These are phyloP conservation scores for Cercospora berteroae DNA, from an alignment of 2,329 filamentous ascomycete genomes.

Conservation along the genomic window DNA sequence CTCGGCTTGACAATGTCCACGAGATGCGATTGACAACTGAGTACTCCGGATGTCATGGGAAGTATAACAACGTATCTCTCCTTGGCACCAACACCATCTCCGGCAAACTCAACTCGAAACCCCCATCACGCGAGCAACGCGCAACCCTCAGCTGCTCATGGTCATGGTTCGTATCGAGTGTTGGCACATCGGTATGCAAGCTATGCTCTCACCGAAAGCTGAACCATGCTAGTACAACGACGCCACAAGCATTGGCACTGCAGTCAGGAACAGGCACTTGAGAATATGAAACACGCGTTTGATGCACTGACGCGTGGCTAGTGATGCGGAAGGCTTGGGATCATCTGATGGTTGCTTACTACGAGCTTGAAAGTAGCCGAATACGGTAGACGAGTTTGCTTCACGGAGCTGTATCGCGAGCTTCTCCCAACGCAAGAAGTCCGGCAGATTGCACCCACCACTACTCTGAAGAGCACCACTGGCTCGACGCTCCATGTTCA, in stretches of 20 bases:
- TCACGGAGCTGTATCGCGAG: neutral
- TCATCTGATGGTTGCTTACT: neutral
- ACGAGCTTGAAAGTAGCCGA: neutral
- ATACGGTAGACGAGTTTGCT: neutral
- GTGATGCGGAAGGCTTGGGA: neutral
- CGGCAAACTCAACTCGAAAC: neutral
- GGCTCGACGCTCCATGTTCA: neutral
- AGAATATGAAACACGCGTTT: conserved; percentile 2
- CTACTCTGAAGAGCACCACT: neutral
- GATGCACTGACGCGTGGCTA: conserved; percentile 10
- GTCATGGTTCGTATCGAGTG: neutral
- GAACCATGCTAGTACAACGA: neutral
- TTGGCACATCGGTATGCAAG: neutral
- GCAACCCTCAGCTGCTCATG: conserved; percentile 1
- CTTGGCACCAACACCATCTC: neutral
- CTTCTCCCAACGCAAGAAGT: neutral
- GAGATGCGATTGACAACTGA: neutral
- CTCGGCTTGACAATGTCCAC: neutral
- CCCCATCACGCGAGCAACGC: neutral
- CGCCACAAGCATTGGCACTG: conserved; percentile 8
- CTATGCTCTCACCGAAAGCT: neutral
- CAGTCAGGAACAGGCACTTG: conserved; percentile 3
- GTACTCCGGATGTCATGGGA: neutral
- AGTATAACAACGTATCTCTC: neutral
- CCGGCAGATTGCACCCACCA: neutral